Conservation (phyloP, 257 asterid genomes). For the Buddleja alternifolia region DNA sequence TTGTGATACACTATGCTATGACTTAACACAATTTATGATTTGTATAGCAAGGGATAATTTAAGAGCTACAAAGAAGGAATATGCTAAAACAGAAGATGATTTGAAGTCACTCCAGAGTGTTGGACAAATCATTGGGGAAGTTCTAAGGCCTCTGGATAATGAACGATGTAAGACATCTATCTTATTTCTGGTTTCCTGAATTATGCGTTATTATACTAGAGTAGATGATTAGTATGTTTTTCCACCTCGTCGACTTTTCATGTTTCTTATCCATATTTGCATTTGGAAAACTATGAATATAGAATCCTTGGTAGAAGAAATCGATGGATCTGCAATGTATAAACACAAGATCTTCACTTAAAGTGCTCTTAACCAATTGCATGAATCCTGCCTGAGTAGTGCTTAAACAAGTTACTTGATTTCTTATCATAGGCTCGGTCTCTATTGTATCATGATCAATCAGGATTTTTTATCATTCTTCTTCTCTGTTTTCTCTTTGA, state of each 20-base stretch:
- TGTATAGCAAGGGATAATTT: constrained; percentile 69
- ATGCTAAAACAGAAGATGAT: constrained; percentile 93
- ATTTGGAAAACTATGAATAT: not conserved
- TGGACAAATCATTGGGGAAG: constrained; percentile 98
- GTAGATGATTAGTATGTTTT: not conserved
- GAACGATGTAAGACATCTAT: constrained; percentile 56
- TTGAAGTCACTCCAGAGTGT: constrained; percentile 97
- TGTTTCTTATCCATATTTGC: not conserved
- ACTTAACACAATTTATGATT: constrained; percentile 12
- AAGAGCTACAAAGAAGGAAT: constrained; percentile 80
- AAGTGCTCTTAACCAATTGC: not conserved
- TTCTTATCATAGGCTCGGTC: not conserved
- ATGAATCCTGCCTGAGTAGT: not conserved
- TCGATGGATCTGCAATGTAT: not conserved
- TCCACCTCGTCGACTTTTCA: not conserved
- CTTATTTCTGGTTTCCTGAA: not conserved
- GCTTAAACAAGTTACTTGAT: not conserved
- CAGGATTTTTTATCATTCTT: not conserved
- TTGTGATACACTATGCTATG: constrained; percentile 47
- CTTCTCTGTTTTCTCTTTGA: constrained; percentile 9
- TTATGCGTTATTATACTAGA: not conserved
- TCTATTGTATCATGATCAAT: not conserved
- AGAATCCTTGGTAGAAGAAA: not conserved
- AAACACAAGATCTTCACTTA: not conserved
- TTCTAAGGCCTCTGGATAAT: constrained; percentile 86